Conservation (phyloP, 1,139 yeast species). For the Blastobotrys capitulatus region DNA sequence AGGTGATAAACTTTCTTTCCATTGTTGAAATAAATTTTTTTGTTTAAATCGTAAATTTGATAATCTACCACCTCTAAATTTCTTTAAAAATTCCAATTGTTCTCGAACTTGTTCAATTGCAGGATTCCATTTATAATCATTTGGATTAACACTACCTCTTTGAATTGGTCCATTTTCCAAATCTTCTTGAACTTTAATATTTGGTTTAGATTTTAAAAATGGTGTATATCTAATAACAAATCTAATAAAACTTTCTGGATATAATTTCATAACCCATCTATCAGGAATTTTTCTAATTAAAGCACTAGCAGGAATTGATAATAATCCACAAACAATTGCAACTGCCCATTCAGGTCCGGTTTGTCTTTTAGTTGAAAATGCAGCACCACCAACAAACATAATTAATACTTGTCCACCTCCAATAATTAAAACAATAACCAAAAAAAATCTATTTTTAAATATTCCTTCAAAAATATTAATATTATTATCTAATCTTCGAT, state of each 20-base stretch:
- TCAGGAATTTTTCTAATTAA: constrained; percentile 80
- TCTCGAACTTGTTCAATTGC: constrained; percentile 39
- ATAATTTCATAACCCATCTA: constrained; percentile 58
- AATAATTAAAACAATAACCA: constrained; percentile 64
- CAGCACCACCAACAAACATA: constrained; percentile 97
- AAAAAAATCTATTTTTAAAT: constrained; percentile 75
- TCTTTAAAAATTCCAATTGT: constrained; percentile 34
- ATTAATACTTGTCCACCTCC: constrained; percentile 81
- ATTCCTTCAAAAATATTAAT: constrained; percentile 80
- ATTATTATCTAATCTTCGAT: constrained; percentile 88
- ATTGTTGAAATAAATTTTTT: constrained; percentile 22
- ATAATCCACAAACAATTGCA: constrained; percentile 75
- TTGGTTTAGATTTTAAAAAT: constrained; percentile 35
- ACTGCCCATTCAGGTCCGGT: constrained; percentile 87
- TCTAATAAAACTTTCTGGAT: constrained; percentile 57
- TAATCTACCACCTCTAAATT: constrained; percentile 39
- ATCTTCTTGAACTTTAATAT: constrained; percentile 22
- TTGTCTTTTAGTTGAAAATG: constrained; percentile 75
- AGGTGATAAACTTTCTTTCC: constrained; percentile 26
- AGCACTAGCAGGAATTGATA: constrained; percentile 76
- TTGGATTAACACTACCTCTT: constrained; percentile 17
- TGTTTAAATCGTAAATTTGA: constrained; percentile 33
- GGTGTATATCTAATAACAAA: constrained; percentile 35
- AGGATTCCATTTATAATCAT: constrained; percentile 35
- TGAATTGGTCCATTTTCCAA: constrained; percentile 21